These are phyloP conservation scores for Pseudogymnoascus sp. DNA, from an alignment of 2,329 filamentous ascomycete genomes.

Conservation along the genomic window DNA sequence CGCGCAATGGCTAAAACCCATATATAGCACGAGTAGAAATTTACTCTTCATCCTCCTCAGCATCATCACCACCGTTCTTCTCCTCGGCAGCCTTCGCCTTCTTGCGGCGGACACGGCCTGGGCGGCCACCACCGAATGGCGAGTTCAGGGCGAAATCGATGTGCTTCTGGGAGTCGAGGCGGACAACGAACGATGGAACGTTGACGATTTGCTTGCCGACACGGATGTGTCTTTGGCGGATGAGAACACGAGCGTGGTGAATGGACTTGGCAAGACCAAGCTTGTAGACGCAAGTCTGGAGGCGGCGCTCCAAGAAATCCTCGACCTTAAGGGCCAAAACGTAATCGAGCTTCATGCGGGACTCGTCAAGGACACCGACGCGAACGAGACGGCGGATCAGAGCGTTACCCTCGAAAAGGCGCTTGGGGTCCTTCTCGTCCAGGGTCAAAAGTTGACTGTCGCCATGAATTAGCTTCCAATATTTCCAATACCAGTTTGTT, in stretches of 20 bases:
- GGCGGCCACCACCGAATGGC: constrained; percentile 93
- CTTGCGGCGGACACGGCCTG: constrained; percentile 98
- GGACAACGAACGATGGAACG: constrained; percentile 98
- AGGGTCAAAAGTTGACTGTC: constrained; percentile 96
- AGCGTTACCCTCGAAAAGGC: constrained; percentile 99
- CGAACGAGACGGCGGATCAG: constrained; percentile 99
- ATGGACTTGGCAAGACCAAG: constrained; percentile 99
- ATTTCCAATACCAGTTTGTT: constrained; percentile 10
- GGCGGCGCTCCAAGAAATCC: constrained; percentile 99
- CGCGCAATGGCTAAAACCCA: constrained; percentile 23
- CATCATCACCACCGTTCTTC: constrained; percentile 70
- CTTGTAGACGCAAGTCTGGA: constrained; percentile 99
- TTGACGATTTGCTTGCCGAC: constrained; percentile 99
- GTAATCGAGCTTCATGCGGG: constrained; percentile 99
- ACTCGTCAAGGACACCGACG: constrained; percentile 99
- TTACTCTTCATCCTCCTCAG: constrained; percentile 58
- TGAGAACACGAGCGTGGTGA: constrained; percentile 99
- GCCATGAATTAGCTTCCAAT: constrained; percentile 3
- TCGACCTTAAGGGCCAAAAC: constrained; percentile 98
- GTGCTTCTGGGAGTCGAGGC: constrained; percentile 99
- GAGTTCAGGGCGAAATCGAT: constrained; percentile 98
- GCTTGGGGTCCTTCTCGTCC: constrained; percentile 99
- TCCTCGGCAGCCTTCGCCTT: constrained; percentile 95
- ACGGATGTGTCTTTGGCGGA: constrained; percentile 99
- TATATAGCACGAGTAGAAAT: constrained; percentile 22